phyloP scores from a whole-genome alignment of 352 stramenopile species.

The Phytophthora kernoviae region DNA sequence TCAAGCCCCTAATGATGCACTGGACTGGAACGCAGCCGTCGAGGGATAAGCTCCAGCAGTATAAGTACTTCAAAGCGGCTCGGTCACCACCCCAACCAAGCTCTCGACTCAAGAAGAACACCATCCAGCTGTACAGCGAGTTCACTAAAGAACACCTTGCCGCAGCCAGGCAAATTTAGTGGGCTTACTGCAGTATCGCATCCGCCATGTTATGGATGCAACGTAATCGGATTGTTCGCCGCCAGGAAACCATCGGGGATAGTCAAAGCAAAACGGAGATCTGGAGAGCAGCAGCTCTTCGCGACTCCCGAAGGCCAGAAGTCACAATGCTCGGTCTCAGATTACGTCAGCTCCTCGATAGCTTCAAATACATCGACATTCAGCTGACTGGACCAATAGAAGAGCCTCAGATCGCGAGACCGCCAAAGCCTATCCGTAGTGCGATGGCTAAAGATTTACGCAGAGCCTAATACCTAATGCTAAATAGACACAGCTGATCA shows the following conservation, averaged over 20 bases:
- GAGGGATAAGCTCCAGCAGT: neutral
- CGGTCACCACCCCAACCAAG: neutral
- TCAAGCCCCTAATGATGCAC: neutral
- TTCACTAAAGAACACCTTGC: neutral
- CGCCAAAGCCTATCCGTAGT: no score
- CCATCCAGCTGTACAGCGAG: neutral
- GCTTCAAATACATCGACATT: no score
- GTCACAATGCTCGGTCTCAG: no score
- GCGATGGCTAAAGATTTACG: neutral
- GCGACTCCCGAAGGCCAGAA: no score
- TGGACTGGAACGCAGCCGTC: neutral
- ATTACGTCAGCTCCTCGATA: no score
- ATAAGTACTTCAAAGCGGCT: neutral
- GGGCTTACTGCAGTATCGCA: neutral
- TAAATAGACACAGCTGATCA: neutral
- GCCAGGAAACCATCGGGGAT: neutral
- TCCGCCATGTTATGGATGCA: neutral
- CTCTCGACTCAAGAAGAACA: neutral
- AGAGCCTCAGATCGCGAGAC: no score
- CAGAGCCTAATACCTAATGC: neutral
- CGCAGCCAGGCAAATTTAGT: neutral
- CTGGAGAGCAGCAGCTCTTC: no score
- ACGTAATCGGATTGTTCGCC: neutral
- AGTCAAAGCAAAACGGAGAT: no score
- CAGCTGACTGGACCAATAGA: no score